These are phyloP conservation scores for Helianthus tuberosus DNA, from an alignment of 129 eudicot genomes.

Conservation along the genomic window DNA sequence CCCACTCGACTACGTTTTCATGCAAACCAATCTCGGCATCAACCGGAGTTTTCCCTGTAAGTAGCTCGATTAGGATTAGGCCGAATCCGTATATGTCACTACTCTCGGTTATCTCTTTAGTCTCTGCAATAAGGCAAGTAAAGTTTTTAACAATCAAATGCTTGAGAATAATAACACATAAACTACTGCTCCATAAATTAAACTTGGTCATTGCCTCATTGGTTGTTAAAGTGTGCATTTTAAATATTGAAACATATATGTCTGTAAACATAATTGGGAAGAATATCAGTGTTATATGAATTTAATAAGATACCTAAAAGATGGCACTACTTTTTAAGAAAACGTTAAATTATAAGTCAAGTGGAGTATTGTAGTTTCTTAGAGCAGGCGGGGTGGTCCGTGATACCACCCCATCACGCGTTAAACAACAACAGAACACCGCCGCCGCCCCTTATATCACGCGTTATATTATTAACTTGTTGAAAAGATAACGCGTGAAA, in stretches of 20 bases:
- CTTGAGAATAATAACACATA: neutral
- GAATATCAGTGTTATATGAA: neutral
- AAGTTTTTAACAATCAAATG: neutral
- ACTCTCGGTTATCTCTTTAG: constrained; percentile 53
- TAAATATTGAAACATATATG: neutral
- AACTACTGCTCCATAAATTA: neutral
- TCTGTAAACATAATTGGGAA: neutral
- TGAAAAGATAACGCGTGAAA: too few species aligned
- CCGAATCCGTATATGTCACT: constrained; percentile 75
- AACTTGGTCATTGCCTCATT: neutral
- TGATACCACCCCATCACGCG: too few species aligned
- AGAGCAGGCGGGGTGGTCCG: too few species aligned
- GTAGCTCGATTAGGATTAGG: constrained; percentile 67
- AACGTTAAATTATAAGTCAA: neutral
- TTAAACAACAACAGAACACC: too few species aligned
- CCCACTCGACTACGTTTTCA: constrained; percentile 75
- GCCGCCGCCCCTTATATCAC: too few species aligned
- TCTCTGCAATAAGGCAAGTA: constrained; percentile 45
- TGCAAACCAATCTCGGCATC: constrained; percentile 63
- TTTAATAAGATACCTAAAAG: neutral
- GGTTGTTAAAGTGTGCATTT: neutral
- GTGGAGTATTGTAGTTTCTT: neutral
- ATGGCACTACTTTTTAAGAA: constrained; percentile 1
- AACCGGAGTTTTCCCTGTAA: constrained; percentile 59
- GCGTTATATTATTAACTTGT: too few species aligned